Evolutionary conservation across 495 filamentous ascomycete species (phyloP).

Genomic region (Emericellopsis terricola): DNA sequence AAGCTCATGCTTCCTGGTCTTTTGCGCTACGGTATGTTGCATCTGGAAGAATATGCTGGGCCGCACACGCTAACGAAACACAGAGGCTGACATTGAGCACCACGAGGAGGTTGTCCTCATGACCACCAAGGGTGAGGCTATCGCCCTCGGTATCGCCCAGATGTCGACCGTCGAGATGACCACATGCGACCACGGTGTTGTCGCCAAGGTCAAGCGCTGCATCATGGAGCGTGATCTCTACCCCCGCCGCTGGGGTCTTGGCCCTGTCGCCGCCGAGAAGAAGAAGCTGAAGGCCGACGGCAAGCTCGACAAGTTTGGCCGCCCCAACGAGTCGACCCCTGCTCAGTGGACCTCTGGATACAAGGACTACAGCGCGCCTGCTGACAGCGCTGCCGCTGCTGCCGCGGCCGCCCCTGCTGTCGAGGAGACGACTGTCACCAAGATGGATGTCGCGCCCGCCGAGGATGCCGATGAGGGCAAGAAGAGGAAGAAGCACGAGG

Average conservation of each 20-base stretch:
- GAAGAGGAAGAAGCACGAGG: slow-evolving; percentile 72
- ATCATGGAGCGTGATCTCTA: slow-evolving; percentile 99
- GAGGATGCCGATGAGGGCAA: slow-evolving; percentile 31
- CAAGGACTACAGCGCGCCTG: slow-evolving; percentile 57
- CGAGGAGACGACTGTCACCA: slow-evolving; percentile 7
- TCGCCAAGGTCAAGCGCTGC: slow-evolving; percentile 92
- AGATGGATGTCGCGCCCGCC: slow-evolving; percentile 2
- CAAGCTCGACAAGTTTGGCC: slow-evolving; percentile 92
- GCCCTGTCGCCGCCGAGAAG: slow-evolving; percentile 81
- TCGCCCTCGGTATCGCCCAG: slow-evolving; percentile 84
- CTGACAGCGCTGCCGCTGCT: slow-evolving; percentile 10
- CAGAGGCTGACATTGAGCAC: slow-evolving; percentile 71
- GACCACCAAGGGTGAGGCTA: slow-evolving; percentile 96
- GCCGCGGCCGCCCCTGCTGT: slow-evolving; percentile 9
- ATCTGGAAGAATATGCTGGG: no score
- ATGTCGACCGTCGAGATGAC: slow-evolving; percentile 90
- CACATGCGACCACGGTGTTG: slow-evolving; percentile 86
- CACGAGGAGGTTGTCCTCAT: slow-evolving; percentile 90
- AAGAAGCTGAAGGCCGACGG: slow-evolving; percentile 98
- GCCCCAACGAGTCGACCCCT: slow-evolving; percentile 79
- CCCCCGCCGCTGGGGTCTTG: slow-evolving; percentile 85
- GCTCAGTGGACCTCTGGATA: slow-evolving; percentile 79
- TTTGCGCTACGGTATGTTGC: slow-evolving; percentile 56
- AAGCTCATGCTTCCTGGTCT: slow-evolving; percentile 96
- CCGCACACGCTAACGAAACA: slow-evolving; percentile 4